A percentile compares a stretch with the other conserved stretches of the same genome.
Evolutionary conservation across 192 early-diverging fungal species (phyloP).

Genomic region (Spinellus fusiger): DNA sequence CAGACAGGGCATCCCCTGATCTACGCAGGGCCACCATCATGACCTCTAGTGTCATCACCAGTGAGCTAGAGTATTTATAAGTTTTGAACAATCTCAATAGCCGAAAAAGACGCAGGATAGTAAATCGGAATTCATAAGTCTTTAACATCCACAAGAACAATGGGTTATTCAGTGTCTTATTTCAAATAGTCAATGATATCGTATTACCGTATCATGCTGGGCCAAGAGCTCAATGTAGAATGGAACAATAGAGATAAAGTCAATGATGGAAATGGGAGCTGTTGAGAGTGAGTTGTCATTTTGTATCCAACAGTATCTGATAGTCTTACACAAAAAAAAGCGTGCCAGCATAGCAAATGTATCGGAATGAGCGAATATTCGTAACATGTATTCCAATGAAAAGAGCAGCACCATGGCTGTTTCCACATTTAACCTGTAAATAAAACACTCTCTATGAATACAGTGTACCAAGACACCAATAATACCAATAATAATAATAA

Average conservation of each 20-base stretch:
- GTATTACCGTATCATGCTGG: slow-evolving; percentile 51
- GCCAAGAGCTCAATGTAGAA: slow-evolving; percentile 71
- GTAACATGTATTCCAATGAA: slow-evolving; percentile 63
- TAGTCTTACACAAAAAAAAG: slow-evolving; percentile 39
- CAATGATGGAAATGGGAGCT: slow-evolving; percentile 62
- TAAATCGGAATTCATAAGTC: slow-evolving; percentile 19
- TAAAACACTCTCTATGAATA: neutral
- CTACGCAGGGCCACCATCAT: slow-evolving; percentile 74
- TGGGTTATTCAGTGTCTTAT: neutral
- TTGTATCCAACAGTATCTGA: neutral
- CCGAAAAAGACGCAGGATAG: slow-evolving; percentile 68
- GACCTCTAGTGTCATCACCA: slow-evolving; percentile 78
- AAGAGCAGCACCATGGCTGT: slow-evolving; percentile 61
- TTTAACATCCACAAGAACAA: neutral
- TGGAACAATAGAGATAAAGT: slow-evolving; percentile 70
- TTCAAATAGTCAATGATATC: neutral
- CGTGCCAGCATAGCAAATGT: slow-evolving; percentile 52
- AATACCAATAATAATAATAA: too few relatives aligned
- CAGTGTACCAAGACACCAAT: neutral
- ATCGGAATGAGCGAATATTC: slow-evolving; percentile 64
- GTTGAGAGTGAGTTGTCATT: neutral
- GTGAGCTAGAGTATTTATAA: slow-evolving; percentile 73
- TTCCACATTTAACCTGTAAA: slow-evolving; percentile 8
- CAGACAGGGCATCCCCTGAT: slow-evolving; percentile 65
- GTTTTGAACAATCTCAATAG: slow-evolving; percentile 72